These are phyloP conservation scores for Ogataea allantospora DNA, from an alignment of 805 yeast genomes.

Conservation along the genomic window DNA sequence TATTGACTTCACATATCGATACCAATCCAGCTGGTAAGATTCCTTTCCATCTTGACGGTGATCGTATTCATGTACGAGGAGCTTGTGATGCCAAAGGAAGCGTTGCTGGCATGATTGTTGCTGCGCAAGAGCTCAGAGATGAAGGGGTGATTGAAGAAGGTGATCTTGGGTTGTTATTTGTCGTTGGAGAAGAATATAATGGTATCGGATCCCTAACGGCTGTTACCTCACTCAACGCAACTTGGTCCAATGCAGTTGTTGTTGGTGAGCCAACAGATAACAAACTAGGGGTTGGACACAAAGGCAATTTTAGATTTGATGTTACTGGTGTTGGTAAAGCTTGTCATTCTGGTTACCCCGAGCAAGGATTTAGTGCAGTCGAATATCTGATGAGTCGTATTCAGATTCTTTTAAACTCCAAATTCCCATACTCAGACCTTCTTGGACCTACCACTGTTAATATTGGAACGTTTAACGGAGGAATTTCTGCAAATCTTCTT, in stretches of 20 bases:
- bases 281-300: conserved; percentile 63
- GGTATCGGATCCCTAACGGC: conserved; percentile 57
- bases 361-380: conserved; percentile 56
- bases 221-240: conserved; percentile 34
- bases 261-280: conserved; percentile 71
- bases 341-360: conserved; percentile 62
- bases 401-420: conserved; percentile 36
- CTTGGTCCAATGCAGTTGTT: conserved; percentile 50
- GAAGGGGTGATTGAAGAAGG: conserved; percentile 42
- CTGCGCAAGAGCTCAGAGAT: conserved; percentile 42
- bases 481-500: conserved; percentile 59
- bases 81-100: conserved; percentile 62
- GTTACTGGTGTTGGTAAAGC: conserved; percentile 49
- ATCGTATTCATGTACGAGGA: conserved; percentile 57
- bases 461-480: conserved; percentile 52
- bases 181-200: conserved; percentile 61
- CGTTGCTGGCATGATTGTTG: conserved; percentile 53
- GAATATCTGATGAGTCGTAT: conserved; percentile 48
- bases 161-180: conserved; percentile 53
- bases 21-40: conserved; percentile 41
- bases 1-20: conserved; percentile 43
- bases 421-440: conserved; percentile 45
- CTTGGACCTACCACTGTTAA: conserved; percentile 60
- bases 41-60: conserved; percentile 31
- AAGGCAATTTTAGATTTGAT: conserved; percentile 45